Conservation (phyloP, 108 stramenopile genomes). For the Discostella stelligeroides region DNA sequence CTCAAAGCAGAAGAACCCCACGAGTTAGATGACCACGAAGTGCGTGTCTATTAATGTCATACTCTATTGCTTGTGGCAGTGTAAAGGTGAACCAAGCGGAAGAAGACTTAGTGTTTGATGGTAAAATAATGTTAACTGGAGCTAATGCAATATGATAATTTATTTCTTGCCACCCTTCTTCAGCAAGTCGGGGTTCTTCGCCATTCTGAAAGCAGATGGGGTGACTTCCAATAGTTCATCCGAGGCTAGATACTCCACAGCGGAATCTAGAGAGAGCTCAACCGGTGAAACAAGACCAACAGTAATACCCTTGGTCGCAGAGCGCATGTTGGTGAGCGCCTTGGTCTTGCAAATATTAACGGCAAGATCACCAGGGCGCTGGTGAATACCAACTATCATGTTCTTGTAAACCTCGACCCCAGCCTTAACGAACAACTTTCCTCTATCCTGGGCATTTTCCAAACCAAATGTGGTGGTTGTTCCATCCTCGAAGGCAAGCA, state of each 20-base stretch:
- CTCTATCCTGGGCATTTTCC: slow-evolving; percentile 93
- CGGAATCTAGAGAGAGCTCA: slow-evolving; percentile 94
- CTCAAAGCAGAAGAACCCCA: background rate
- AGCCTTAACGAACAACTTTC: slow-evolving; percentile 85
- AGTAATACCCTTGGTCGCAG: slow-evolving; percentile 93
- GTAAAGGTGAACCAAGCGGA: no score
- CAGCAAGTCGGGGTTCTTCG: slow-evolving; percentile 88
- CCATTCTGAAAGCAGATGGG: slow-evolving; percentile 87
- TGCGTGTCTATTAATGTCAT: no score
- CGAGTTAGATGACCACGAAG: no score
- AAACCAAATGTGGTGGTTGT: slow-evolving; percentile 90
- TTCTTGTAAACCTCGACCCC: slow-evolving; percentile 92
- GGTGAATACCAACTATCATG: slow-evolving; percentile 98
- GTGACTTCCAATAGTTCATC: slow-evolving; percentile 98
- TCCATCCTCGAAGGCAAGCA: slow-evolving; percentile 95
- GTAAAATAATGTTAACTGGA: no score
- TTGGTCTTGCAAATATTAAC: slow-evolving; percentile 99
- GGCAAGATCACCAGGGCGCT: slow-evolving; percentile 95
- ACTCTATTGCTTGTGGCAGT: no score
- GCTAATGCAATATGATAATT: background rate
- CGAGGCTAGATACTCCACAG: slow-evolving; percentile 93
- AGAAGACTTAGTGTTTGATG: no score
- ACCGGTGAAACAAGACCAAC: slow-evolving; percentile 90
- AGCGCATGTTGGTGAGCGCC: slow-evolving; percentile 96
- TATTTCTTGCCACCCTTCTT: slow-evolving; percentile 57